Base-by-base conservation (phyloP, 345 rosid species). In the Rhizophora apiculata region DNA sequence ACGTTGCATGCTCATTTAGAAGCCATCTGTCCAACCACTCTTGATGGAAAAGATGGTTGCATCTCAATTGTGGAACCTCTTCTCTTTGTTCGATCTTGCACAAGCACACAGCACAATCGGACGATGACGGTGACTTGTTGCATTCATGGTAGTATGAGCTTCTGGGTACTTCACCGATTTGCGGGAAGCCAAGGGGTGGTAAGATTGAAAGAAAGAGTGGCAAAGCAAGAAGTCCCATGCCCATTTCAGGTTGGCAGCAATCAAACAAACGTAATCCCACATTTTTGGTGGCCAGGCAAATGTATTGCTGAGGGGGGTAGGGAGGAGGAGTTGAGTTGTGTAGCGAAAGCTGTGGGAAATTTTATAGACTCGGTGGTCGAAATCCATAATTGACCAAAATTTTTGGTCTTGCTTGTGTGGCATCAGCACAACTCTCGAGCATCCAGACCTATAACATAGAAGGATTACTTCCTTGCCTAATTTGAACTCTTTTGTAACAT, bases 41-140 rank as follows among this genome's bases (percentile, higher is more conserved):
- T 6, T 60, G 56, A 39, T 76, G 83, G 21, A 76, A 76, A 18
- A 65, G 6, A 52, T 76, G 83, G 34, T 22, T 43, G 29, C 80
- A 80, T 51, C 74, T 71, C 72, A 76, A 2, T 9, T 72, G 66
- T 21, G 62, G 65, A 27, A 39, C 62, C 61, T 80, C 76, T 16
- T 67, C 73, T 37, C 61, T 73, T 29, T 52, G 59, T n/a, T 71
- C 68, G 52, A 71, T 32, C 29, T 34, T 31, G 31, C 56, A 20
- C 27, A 69, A 18, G 20, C 74, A 65, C 34, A 69, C 61, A 1
- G 65, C 61, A n/a, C 81, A 78, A 20, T 18, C 34, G 18, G 30
- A 18, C 0, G 43, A 19, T 4, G 36, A n/a, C 1, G n/a, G 9
- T 8, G 36, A 4, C 6, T 1, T 4, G 29, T 10, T 37, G 29